Evolutionary conservation across 352 stramenopile genomes (phyloP), one percentile per base, ranked within the genome.

Genomic region (Pythium myriotylum): DNA sequence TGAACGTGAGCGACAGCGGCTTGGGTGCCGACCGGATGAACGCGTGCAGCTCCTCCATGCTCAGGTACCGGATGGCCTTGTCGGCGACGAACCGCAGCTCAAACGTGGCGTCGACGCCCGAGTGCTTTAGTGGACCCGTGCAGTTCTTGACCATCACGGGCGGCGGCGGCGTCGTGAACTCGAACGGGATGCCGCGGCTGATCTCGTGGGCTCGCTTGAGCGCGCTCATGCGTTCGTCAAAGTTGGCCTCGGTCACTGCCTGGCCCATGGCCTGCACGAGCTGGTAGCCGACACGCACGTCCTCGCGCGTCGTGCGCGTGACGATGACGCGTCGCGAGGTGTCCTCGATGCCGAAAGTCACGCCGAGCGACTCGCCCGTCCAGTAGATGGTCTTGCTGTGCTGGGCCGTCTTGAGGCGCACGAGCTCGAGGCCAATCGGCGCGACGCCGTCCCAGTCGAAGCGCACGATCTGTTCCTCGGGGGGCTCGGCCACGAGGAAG

Each of bases 341-440:
- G 32, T 85, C 80, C 57, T 93, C 84, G 26, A 91, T 80, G 71
- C 82, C 79, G 37, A 93, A 79, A 8, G 84, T 90, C 35, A 93
- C 68, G 47, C 84, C 84, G 4, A 93, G 76, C 14, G 76, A 63
- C 23, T 74, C 72, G 32, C 68, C 48, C 0, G 54, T 62, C 82
- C 79, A 89, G 42, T 78, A 54, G 13, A 89, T 70, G 6, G 58
- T 70, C 40, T 68, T 57, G 9, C 42, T 48, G 0, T 53, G 47
- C 5, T 62, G 53, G 17, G 66, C 22, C 16, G 70, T 43, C 61
- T 77, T 76, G 50, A 76, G 53, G 1, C 77, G 77, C 72, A 81
- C 76, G 51, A 89, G 74, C 24, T 89, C 78, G 4, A 89, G 70
- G 0, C 74, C 80, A 24, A 89, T 85, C 7, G 59, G 50, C 54